Conservation (phyloP, 2,329 filamentous ascomycete species). For the Thelonectria olida region DNA sequence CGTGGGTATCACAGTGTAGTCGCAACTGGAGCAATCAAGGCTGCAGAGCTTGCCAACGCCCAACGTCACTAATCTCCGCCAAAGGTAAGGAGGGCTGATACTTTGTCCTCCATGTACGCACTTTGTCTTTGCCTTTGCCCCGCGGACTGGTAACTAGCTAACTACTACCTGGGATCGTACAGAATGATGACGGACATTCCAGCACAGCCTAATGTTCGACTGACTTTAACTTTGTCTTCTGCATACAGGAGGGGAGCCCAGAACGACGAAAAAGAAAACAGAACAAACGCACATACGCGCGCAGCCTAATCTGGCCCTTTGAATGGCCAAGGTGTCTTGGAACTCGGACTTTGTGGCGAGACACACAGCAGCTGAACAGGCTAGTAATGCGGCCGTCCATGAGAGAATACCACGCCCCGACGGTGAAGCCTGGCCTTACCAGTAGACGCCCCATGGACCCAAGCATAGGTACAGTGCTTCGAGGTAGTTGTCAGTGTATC, state of each 20-base stretch:
- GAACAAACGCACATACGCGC: too few species aligned
- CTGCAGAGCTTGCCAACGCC: not conserved
- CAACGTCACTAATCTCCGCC: not conserved
- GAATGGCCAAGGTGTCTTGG: too few species aligned
- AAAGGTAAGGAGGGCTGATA: not conserved
- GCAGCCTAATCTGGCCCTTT: too few species aligned
- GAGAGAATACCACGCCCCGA: too few species aligned
- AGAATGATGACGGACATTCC: not conserved
- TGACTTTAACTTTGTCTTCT: not conserved
- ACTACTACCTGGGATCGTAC: not conserved
- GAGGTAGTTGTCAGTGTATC: too few species aligned
- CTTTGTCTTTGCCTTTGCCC: not conserved
- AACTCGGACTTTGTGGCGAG: not conserved
- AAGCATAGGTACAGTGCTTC: too few species aligned
- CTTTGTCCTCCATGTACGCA: not conserved
- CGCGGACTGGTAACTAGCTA: not conserved
- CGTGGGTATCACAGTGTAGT: too few species aligned
- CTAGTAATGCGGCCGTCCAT: not conserved
- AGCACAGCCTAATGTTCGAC: not conserved
- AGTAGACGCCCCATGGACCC: not conserved
- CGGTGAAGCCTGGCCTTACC: not conserved
- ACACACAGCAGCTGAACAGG: not conserved
- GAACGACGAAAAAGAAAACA: too few species aligned
- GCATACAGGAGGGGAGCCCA: too few species aligned
- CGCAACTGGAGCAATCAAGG: too few species aligned